A percentile compares a stretch with the other conserved stretches of the same genome.
These are phyloP conservation scores for Aspergillus sp. DNA, from an alignment of 2,329 filamentous ascomycete species.

Conservation along the genomic window DNA sequence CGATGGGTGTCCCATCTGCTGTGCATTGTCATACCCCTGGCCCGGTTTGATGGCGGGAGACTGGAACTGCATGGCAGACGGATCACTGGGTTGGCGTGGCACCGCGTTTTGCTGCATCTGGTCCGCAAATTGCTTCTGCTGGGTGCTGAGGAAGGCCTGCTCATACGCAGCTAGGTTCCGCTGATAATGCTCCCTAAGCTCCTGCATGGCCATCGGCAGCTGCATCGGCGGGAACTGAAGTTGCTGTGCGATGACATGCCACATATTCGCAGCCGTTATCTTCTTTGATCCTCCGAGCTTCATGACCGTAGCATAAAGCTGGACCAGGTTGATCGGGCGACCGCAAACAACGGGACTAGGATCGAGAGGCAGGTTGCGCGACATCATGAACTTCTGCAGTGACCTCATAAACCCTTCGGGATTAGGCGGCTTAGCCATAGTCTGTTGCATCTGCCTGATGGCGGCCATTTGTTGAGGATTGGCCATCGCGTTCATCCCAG, in stretches of 20 bases:
- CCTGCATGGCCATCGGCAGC: slow-evolving; percentile 65
- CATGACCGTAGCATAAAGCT: slow-evolving; percentile 75
- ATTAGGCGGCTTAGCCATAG: slow-evolving; percentile 43
- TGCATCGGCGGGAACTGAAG: slow-evolving; percentile 64
- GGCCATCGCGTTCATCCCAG: slow-evolving; percentile 41
- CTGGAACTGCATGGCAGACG: slow-evolving; percentile 47
- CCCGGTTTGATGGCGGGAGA: slow-evolving; percentile 51
- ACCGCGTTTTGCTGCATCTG: slow-evolving; percentile 47
- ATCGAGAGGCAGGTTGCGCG: slow-evolving; percentile 72
- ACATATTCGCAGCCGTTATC: slow-evolving; percentile 69
- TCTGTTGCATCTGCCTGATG: slow-evolving; percentile 53
- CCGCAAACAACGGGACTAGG: slow-evolving; percentile 72
- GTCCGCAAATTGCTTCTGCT: slow-evolving; percentile 47
- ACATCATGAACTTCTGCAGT: slow-evolving; percentile 74
- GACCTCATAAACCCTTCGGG: slow-evolving; percentile 75
- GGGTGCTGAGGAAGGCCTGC: slow-evolving; percentile 47
- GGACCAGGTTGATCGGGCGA: slow-evolving; percentile 71
- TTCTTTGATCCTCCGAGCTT: slow-evolving; percentile 76
- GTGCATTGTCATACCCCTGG: slow-evolving; percentile 48
- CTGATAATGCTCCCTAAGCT: slow-evolving; percentile 73
- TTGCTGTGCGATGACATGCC: slow-evolving; percentile 70
- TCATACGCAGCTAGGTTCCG: slow-evolving; percentile 77
- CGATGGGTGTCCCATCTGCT: slow-evolving; percentile 36
- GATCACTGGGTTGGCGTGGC: slow-evolving; percentile 40
- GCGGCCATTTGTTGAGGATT: slow-evolving; percentile 46